Evolutionary conservation across 768 basidiomycete species (phyloP), one percentile per base, ranked within the genome.

Genomic region (Pulveroboletus sp.): DNA sequence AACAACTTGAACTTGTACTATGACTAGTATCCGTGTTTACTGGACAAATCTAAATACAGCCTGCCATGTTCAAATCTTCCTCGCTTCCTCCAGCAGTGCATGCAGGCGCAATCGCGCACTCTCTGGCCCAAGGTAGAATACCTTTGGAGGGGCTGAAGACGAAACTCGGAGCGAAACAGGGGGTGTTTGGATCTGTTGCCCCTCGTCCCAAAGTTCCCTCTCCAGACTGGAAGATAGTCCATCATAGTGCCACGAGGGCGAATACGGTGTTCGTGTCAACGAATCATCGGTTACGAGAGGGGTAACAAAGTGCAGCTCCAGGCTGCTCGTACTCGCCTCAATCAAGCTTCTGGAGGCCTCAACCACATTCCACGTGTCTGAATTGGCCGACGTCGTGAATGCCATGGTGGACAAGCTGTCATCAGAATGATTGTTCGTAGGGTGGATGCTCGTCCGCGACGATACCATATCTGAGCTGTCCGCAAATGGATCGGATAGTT

Each of bases 241-340:
- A n/a, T 42, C 43, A 14, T 65, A 64, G 40, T 61, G 56, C 39
- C 59, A 52, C n/a, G 53, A 41, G 4, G 45, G 49, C 29, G 53
- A 44, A 40, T 49, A 45, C 2, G 9, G 34, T 5, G 43, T 42
- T n/a, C 40, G 45, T 20, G 20, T 43, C n/a, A 36, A 49, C 17
- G 43, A 27, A 23, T 35, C 45, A 7, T 44, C 35, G 19, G 20
- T 40, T 14, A 47, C 24, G 31, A 48, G 33, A 9, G 64, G 61
- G 19, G 37, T 2, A 24, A 35, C 38, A 14, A 65, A 50, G n/a
- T 44, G 45, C 27, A 61, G 43, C 47, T 55, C 64, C 47, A 52
- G 34, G 43, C 61, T 62, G 43, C 56, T 56, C 6, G 35, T 44
- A 45, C 58, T 58, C 48, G 34, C 35, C 10, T 42, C 43, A 21